These are phyloP conservation scores for Microdochium bolleyi DNA, from an alignment of 2,329 filamentous ascomycete genomes.

Conservation along the genomic window DNA sequence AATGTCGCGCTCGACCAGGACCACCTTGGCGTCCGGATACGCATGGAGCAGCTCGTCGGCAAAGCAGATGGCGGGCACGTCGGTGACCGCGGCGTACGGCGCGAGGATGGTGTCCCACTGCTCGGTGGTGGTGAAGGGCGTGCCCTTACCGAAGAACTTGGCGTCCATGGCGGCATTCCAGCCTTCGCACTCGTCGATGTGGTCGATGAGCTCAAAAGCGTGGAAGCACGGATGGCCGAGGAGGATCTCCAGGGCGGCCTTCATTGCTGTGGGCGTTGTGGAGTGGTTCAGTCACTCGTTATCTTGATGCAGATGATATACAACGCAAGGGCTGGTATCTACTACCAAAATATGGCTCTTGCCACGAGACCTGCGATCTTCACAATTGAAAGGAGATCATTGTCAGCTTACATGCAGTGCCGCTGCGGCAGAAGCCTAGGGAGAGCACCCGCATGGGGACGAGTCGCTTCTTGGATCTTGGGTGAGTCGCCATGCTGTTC, in stretches of 20 bases:
- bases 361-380: too few relatives aligned
- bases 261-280: not conserved
- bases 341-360: too few relatives aligned
- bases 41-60: constrained; percentile 8
- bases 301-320: too few relatives aligned
- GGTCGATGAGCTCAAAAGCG: not conserved
- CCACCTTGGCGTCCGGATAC: constrained; percentile 13
- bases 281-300: too few relatives aligned
- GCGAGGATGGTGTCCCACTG: constrained; percentile 7
- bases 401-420: not conserved
- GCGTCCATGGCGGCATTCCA: not conserved
- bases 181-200: not conserved
- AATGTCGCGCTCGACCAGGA: constrained; percentile 12
- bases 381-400: too few relatives aligned
- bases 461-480: too few relatives aligned
- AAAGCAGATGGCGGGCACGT: constrained; percentile 9
- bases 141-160: too few relatives aligned
- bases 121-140: not conserved
- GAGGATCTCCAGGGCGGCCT: not conserved
- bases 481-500: too few relatives aligned
- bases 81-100: constrained; percentile 9
- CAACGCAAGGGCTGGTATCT: too few relatives aligned
- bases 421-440: not conserved
- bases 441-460: not conserved
- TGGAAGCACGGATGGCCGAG: not conserved